These are phyloP conservation scores for Physcomitrium patens DNA, from an alignment of 225 moss, liverwort and hornwort species.

Conservation along the genomic window DNA sequence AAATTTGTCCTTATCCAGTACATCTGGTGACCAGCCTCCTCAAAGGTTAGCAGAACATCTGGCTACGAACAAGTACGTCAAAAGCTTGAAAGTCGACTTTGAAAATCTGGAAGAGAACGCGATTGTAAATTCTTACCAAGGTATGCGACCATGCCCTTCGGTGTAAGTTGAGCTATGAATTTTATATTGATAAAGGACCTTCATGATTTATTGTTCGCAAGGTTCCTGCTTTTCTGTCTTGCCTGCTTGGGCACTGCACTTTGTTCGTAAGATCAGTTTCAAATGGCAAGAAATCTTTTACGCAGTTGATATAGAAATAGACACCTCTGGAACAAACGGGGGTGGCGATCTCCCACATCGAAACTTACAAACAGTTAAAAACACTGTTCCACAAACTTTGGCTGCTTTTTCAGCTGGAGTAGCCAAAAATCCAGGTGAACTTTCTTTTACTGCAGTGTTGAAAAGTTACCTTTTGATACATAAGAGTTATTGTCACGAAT, in stretches of 20 bases:
- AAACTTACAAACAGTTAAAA: slow-evolving; percentile 33
- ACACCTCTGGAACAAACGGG: slow-evolving; percentile 31
- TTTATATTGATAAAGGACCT: background rate
- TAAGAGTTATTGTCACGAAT: background rate
- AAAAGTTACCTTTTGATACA: background rate
- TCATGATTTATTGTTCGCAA: fast-evolving
- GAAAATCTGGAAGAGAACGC: slow-evolving; percentile 42
- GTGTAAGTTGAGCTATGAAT: background rate
- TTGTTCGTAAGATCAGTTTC: background rate
- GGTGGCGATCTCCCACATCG: slow-evolving; percentile 38
- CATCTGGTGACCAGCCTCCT: slow-evolving; percentile 58
- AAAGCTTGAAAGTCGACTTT: slow-evolving; percentile 58
- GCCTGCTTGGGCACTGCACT: fast-evolving
- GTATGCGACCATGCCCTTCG: slow-evolving; percentile 5
- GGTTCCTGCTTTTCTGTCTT: fast-evolving
- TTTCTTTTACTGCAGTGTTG: fast-evolving
- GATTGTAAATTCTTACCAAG: slow-evolving; percentile 39
- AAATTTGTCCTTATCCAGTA: slow-evolving; percentile 58
- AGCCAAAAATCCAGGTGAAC: slow-evolving; percentile 55
- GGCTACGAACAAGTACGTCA: slow-evolving; percentile 53
- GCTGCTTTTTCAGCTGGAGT: slow-evolving; percentile 46
- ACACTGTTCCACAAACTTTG: slow-evolving; percentile 47
- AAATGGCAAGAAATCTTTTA: background rate
- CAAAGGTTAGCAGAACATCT: slow-evolving; percentile 64
- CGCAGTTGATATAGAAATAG: slow-evolving; percentile 43